Conservation (phyloP, 2,329 filamentous ascomycete species). For the Fusarium tanahbumbuense region DNA sequence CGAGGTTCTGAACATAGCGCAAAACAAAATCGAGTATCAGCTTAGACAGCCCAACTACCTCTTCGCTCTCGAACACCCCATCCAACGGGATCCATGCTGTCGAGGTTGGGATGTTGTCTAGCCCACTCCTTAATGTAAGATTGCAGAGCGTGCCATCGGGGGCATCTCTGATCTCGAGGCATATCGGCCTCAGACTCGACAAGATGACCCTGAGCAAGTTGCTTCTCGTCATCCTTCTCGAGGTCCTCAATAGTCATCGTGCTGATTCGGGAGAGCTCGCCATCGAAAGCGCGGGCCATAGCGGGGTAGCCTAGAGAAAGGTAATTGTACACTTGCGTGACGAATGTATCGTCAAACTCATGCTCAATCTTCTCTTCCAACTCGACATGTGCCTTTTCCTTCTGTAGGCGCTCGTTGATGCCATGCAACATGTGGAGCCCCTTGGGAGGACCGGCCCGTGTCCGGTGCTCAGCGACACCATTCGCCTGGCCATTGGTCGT, state of each 20-base stretch:
- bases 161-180: constrained; percentile 64
- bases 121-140: constrained; percentile 92
- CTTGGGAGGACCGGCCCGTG: constrained; percentile 53
- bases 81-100: constrained; percentile 66
- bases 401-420: constrained; percentile 63
- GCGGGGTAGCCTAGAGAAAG: constrained; percentile 91
- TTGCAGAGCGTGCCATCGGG: constrained; percentile 85
- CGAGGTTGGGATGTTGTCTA: constrained; percentile 82
- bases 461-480: constrained; percentile 43
- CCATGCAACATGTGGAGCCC: constrained; percentile 62
- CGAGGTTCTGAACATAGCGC: constrained; percentile 1
- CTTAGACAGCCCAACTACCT: constrained; percentile 78
- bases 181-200: constrained; percentile 62
- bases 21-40: constrained; percentile 4
- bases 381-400: constrained; percentile 63
- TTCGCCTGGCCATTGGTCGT: constrained; percentile 33
- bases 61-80: constrained; percentile 76
- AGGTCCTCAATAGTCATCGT: constrained; percentile 76
- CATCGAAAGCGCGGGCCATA: constrained; percentile 83
- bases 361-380: constrained; percentile 64
- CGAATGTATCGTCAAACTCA: constrained; percentile 85
- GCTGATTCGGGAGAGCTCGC: constrained; percentile 85
- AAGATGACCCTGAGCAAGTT: constrained; percentile 78
- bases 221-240: constrained; percentile 73
- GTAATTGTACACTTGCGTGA: constrained; percentile 98